These are phyloP conservation scores for Populus simonii DNA, from an alignment of 345 rosid genomes.

Conservation along the genomic window DNA sequence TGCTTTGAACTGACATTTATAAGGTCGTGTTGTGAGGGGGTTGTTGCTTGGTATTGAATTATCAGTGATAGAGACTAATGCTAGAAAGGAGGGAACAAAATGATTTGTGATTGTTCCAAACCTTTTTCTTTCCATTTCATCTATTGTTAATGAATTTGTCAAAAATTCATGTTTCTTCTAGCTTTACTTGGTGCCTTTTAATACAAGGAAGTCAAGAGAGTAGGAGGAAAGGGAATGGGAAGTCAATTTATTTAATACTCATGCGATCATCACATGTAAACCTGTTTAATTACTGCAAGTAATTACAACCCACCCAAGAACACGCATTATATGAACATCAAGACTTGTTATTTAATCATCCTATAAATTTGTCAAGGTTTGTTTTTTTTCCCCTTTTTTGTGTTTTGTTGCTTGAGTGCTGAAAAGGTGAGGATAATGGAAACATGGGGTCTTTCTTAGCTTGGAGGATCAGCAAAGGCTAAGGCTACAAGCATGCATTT, in stretches of 20 bases:
- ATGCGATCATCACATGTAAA: too few species aligned
- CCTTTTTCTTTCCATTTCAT: not conserved
- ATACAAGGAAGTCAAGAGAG: too few species aligned
- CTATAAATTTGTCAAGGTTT: not conserved
- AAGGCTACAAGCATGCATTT: not conserved
- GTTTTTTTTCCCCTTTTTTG: not conserved
- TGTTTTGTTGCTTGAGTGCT: not conserved
- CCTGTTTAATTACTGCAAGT: too few species aligned
- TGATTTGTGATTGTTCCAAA: slow-evolving; percentile 39
- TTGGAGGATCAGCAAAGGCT: slow-evolving; percentile 44
- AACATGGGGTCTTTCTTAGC: slow-evolving; percentile 23
- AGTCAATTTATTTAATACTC: too few species aligned
- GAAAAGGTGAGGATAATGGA: not conserved
- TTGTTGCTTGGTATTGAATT: slow-evolving; percentile 51
- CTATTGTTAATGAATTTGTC: not conserved
- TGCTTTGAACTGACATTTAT: slow-evolving; percentile 45
- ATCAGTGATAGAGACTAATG: slow-evolving; percentile 23
- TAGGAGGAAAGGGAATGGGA: too few species aligned
- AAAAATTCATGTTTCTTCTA: not conserved
- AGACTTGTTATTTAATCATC: not conserved
- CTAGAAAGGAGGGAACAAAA: slow-evolving; percentile 44
- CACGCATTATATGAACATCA: too few species aligned
- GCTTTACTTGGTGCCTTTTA: too few species aligned
- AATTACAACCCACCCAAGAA: too few species aligned
- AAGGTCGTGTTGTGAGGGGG: slow-evolving; percentile 36